These are phyloP conservation scores for Piper betle DNA, from an alignment of 164 flowering plant species.

Conservation along the genomic window DNA sequence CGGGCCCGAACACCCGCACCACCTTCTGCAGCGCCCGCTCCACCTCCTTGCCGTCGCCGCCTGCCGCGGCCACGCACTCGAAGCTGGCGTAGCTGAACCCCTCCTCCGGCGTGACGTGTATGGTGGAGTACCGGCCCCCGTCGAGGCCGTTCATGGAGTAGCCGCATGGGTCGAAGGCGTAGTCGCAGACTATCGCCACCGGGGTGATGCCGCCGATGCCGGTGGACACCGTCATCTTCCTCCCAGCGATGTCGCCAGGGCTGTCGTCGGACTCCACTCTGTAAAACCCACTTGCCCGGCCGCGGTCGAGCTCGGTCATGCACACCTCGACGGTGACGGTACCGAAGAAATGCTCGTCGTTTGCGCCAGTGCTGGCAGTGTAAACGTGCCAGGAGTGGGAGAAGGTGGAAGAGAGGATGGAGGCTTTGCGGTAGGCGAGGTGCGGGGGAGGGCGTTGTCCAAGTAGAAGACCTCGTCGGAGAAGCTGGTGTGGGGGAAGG, in stretches of 20 bases:
- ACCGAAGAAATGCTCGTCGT: background rate
- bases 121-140: slow-evolving; percentile 60
- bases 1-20: slow-evolving; percentile 66
- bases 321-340: slow-evolving; percentile 66
- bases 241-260: slow-evolving; percentile 48
- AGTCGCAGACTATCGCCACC: slow-evolving; percentile 50
- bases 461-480: slow-evolving; percentile 54
- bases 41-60: slow-evolving; percentile 19
- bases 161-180: slow-evolving; percentile 92
- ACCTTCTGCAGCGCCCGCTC: slow-evolving; percentile 36
- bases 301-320: slow-evolving; percentile 77
- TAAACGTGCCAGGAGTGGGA: slow-evolving; percentile 80
- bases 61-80: slow-evolving; percentile 54
- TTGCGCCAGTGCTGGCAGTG: slow-evolving; percentile 31
- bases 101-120: slow-evolving; percentile 95
- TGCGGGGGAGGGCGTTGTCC: slow-evolving; percentile 37
- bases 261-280: slow-evolving; percentile 19
- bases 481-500: slow-evolving; percentile 71
- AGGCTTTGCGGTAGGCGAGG: slow-evolving; percentile 44
- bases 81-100: slow-evolving; percentile 93
- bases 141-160: slow-evolving; percentile 90
- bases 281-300: slow-evolving; percentile 46
- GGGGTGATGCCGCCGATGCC: slow-evolving; percentile 51
- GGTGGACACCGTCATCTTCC: slow-evolving; percentile 63
- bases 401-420: slow-evolving; percentile 47